Percentiles rank a stretch among this genome's conserved stretches.
phyloP scores from a whole-genome alignment of 495 filamentous ascomycete genomes.

The Aspergillus steynii region DNA sequence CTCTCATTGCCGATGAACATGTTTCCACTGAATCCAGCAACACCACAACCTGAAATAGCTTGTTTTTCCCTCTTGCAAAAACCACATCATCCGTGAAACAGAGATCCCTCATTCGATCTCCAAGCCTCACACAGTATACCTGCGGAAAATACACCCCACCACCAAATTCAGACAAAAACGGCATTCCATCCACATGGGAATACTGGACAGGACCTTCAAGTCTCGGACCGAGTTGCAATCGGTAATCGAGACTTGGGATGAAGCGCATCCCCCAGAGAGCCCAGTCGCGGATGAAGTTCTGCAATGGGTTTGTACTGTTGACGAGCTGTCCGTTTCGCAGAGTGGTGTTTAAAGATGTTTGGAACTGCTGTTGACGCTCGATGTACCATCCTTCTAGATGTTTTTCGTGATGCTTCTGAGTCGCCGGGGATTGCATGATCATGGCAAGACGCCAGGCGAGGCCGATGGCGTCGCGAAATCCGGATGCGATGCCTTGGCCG shows the following conservation, averaged over 20 bases:
- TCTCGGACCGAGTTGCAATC: conserved; percentile 28
- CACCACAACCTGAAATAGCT: conserved; percentile 2
- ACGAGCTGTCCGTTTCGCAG: conserved; percentile 37
- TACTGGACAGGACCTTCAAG: conserved; percentile 29
- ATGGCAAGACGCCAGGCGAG: conserved; percentile 37
- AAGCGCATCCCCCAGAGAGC: conserved; percentile 34
- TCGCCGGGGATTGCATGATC: conserved; percentile 19
- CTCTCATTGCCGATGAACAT: neutral
- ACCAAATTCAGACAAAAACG: conserved; percentile 30
- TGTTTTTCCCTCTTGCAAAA: conserved; percentile 5
- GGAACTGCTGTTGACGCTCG: conserved; percentile 44
- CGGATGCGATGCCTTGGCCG: conserved; percentile 54
- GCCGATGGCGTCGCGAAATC: conserved; percentile 26
- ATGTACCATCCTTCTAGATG: conserved; percentile 35
- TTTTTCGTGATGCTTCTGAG: conserved; percentile 16
- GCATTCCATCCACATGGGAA: conserved; percentile 25
- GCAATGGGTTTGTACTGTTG: conserved; percentile 24
- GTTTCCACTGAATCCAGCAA: neutral
- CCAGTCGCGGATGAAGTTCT: conserved; percentile 36
- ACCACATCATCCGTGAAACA: conserved; percentile 31
- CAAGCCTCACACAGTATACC: conserved; percentile 26
- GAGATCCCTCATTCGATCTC: conserved; percentile 2
- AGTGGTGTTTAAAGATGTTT: conserved; percentile 32
- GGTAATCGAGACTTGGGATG: conserved; percentile 28
- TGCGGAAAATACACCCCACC: conserved; percentile 37